Conservation (phyloP, 192 early-diverging fungal genomes). For the Backusella morwellensis region DNA sequence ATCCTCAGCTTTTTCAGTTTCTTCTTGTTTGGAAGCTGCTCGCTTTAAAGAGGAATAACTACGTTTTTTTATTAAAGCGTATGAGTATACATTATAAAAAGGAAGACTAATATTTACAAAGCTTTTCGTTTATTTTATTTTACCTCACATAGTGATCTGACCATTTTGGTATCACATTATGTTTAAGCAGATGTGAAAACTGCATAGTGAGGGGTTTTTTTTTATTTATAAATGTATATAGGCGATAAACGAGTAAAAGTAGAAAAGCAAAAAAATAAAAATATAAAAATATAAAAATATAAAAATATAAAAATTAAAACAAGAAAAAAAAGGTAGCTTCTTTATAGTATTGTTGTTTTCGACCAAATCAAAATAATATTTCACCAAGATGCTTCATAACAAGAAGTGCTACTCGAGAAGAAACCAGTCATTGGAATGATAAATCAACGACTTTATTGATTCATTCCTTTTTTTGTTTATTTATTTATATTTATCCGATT, state of each 20-base stretch:
- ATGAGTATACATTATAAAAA: too few relatives aligned
- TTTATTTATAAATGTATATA: neutral
- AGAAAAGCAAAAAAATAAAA: neutral
- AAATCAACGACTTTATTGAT: neutral
- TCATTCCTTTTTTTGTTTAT: neutral
- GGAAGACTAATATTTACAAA: too few relatives aligned
- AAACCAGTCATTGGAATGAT: neutral
- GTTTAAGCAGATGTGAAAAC: neutral
- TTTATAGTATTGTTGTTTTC: neutral
- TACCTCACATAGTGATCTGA: neutral
- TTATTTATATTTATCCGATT: neutral
- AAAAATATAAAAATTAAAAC: neutral
- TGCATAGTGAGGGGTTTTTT: neutral
- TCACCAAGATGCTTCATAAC: neutral
- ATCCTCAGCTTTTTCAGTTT: neutral
- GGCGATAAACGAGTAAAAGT: too few relatives aligned
- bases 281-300: too few relatives aligned
- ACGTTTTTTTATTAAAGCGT: neutral
- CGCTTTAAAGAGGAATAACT: neutral
- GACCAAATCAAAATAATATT: neutral
- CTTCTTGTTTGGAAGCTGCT: neutral
- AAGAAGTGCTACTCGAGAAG: neutral
- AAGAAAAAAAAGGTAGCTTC: neutral
- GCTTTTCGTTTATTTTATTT: neutral
- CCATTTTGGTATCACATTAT: slow-evolving; percentile 2